Evolutionary conservation across 805 yeast species (phyloP).

Genomic region (Metschnikowia similis): DNA sequence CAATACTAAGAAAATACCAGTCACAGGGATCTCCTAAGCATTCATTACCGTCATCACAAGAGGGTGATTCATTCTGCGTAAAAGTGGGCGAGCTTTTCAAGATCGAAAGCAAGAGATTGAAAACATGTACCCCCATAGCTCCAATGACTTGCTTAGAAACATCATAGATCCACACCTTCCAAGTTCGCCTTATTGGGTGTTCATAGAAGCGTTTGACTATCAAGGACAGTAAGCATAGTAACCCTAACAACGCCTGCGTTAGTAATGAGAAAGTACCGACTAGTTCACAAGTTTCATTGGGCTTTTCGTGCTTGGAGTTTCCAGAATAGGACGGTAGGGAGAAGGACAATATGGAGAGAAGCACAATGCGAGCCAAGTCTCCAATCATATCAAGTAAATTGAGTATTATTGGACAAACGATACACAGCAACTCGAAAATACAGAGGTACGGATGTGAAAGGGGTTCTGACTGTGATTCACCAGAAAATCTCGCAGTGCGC

Average conservation of each 20-base stretch:
- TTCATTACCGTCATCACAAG: constrained; percentile 14
- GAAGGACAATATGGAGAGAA: constrained; percentile 7
- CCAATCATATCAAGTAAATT: constrained; percentile 2
- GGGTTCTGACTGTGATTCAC: not conserved
- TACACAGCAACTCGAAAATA: not conserved
- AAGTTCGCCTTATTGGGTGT: constrained; percentile 73
- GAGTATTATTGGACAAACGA: not conserved
- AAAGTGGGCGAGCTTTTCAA: constrained; percentile 35
- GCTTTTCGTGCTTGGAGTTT: constrained; percentile 5
- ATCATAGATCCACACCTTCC: constrained; percentile 87
- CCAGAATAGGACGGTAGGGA: constrained; percentile 10
- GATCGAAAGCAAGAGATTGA: constrained; percentile 71
- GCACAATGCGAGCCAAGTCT: not conserved
- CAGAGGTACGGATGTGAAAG: not conserved
- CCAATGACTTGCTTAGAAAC: constrained; percentile 88
- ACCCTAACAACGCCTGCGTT: constrained; percentile 73
- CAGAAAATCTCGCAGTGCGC: not conserved
- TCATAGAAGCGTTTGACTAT: constrained; percentile 76
- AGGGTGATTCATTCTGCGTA: constrained; percentile 14
- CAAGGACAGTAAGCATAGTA: constrained; percentile 68
- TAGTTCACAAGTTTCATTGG: constrained; percentile 38
- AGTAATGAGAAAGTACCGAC: constrained; percentile 83
- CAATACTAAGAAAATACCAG: constrained; percentile 86
- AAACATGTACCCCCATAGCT: constrained; percentile 74
- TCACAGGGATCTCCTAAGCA: constrained; percentile 66